Evolutionary conservation across 495 filamentous ascomycete genomes (phyloP).

Genomic region (Monascus purpureus): DNA sequence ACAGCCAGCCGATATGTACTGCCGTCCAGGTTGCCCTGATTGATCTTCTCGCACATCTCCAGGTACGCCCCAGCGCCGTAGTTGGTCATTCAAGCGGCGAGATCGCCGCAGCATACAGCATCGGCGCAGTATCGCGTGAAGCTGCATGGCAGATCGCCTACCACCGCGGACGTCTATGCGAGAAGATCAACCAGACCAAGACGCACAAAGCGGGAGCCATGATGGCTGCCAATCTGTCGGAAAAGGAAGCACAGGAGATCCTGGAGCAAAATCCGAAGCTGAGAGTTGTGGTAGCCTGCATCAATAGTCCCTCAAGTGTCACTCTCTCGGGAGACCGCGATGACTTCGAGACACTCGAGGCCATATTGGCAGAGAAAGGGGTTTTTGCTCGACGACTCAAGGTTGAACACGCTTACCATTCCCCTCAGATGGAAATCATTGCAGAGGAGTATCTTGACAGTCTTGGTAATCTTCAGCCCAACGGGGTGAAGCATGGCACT

Average conservation of each 20-base stretch:
- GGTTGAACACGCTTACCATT: slow-evolving; percentile 45
- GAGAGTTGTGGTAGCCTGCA: no score
- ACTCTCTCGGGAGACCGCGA: slow-evolving; percentile 30
- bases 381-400: slow-evolving; percentile 28
- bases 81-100: slow-evolving; percentile 30
- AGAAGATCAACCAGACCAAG: not conserved
- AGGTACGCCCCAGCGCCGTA: slow-evolving; percentile 11
- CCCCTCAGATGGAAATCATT: slow-evolving; percentile 24
- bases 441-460: slow-evolving; percentile 10
- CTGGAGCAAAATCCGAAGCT: no score
- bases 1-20: slow-evolving; percentile 17
- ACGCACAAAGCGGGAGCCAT: slow-evolving; percentile 34
- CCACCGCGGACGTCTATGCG: slow-evolving; percentile 15
- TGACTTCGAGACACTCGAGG: slow-evolving; percentile 18
- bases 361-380: slow-evolving; percentile 12
- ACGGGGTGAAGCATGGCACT: slow-evolving; percentile 6
- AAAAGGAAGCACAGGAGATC: slow-evolving; percentile 8
- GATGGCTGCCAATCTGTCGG: slow-evolving; percentile 17
- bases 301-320: slow-evolving; percentile 28
- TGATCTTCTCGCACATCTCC: slow-evolving; percentile 18
- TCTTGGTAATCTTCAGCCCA: slow-evolving; percentile 3
- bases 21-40: slow-evolving; percentile 23
- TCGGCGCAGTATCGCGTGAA: slow-evolving; percentile 11
- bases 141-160: slow-evolving; percentile 18
- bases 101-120: slow-evolving; percentile 23